Evolutionary conservation across 73 alveolate species (phyloP), one percentile per base, ranked within the genome.

Genomic region (Blepharisma japonicum): DNA sequence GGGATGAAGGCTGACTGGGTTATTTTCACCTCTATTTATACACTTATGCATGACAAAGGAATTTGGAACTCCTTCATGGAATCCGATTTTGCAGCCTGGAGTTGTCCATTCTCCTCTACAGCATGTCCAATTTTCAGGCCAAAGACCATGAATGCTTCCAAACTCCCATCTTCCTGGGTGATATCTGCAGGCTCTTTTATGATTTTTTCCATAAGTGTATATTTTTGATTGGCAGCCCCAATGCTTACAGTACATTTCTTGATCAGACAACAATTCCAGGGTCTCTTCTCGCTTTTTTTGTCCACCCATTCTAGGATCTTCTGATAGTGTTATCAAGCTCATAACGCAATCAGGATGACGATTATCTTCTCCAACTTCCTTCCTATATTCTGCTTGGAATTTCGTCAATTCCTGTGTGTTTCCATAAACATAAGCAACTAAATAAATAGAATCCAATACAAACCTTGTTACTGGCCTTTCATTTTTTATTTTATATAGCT

Each of bases 51-150:
- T 80, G 78, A 82, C 81, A 45, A 85, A 87, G 71, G 80, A 86
- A 61, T 91, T 89, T 21, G 93, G 92, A 14, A 89, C 94, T 21
- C 99, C 99, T 77, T 84, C 90, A 80, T 96, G 98, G 70, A 70
- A 83, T 14, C 97, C 98, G n/a, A 48, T 72, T 76, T 83, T 80
- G 72, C 99, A 96, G 21, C 98, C 98, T 46, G 91, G 92, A 6
- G 95, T 80, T 79, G 93, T 96, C 98, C 99, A 96, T 53, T 85
- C 88, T 80, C 91, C 92, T 77, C 98, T 87, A 83, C 99, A 96
- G 87, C 99, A 96, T 32, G 98, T 90, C 98, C 99, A 96, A 71
- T 98, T 88, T 86, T 96, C 99, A 20, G 99, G 99, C 98, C 99
- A 96, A 71, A 92, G 86, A 14, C 98, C 99, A 79, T 92, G 94